A percentile compares a stretch with the other conserved stretches of the same genome.
phyloP scores from a whole-genome alignment of 2,329 filamentous ascomycete genomes.

The Aureobasidium zeae region DNA sequence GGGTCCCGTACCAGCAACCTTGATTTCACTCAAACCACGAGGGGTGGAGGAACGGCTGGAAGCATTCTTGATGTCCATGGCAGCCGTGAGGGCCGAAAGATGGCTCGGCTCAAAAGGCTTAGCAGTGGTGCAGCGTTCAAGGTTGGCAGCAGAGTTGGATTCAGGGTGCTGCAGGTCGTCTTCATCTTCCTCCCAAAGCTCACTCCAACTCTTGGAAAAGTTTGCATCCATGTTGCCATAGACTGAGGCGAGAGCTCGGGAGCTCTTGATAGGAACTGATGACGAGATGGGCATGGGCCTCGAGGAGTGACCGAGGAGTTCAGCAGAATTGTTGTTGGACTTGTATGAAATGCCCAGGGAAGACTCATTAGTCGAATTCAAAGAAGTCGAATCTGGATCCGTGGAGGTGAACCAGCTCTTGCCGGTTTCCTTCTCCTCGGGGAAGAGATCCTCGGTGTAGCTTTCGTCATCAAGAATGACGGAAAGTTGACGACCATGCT shows the following conservation, averaged over 20 bases:
- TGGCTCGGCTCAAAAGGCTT: conserved; percentile 50
- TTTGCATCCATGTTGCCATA: conserved; percentile 68
- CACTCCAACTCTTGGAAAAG: conserved; percentile 98
- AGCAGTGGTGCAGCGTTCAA: conserved; percentile 32
- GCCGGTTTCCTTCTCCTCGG: conserved; percentile 58
- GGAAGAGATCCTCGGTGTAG: conserved; percentile 74
- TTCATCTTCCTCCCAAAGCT: conserved; percentile 90
- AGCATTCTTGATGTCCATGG: conserved; percentile 37
- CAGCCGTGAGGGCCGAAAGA: conserved; percentile 17
- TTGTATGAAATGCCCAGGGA: conserved; percentile 72
- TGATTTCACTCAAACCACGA: conserved; percentile 46
- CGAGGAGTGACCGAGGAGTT: conserved; percentile 44
- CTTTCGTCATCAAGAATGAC: conserved; percentile 70
- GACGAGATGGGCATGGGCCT: conserved; percentile 64
- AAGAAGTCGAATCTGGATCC: conserved; percentile 66
- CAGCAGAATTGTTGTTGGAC: conserved; percentile 51
- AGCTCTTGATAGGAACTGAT: conserved; percentile 55
- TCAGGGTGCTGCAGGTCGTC: conserved; percentile 51
- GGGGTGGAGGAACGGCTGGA: conserved; percentile 40
- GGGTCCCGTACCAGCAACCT: conserved; percentile 41
- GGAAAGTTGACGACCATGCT: conserved; percentile 67
- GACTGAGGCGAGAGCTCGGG: conserved; percentile 63
- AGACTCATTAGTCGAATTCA: conserved; percentile 77
- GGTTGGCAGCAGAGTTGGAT: conserved; percentile 31
- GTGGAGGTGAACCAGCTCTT: conserved; percentile 62